A percentile compares a stretch with the other conserved stretches of the same genome.
phyloP scores from a whole-genome alignment of 169 alveolate genomes.

The Miamiensis avidus region DNA sequence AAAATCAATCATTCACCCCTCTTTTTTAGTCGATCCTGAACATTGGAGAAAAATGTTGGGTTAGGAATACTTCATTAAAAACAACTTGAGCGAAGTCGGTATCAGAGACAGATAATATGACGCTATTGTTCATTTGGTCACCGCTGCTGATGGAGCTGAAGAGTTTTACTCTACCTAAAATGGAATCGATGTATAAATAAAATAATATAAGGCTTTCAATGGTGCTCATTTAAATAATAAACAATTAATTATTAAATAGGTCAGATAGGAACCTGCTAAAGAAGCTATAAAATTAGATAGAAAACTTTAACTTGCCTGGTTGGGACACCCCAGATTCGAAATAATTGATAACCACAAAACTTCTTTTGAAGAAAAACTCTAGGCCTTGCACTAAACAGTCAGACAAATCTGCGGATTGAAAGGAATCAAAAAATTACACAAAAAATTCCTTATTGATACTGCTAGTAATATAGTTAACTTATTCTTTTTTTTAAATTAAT shows the following conservation, averaged over 20 bases:
- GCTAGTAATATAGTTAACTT: neutral
- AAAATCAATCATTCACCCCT: too few relatives aligned
- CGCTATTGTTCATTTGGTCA: conserved; percentile 71
- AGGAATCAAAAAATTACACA: neutral
- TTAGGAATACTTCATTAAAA: neutral
- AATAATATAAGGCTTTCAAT: too few relatives aligned
- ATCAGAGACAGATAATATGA: conserved; percentile 79
- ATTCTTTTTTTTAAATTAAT: too few relatives aligned
- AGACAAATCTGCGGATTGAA: neutral
- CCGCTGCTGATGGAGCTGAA: conserved; percentile 82
- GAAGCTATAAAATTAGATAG: conserved; percentile 62
- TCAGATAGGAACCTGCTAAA: conserved; percentile 67
- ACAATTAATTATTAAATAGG: conserved; percentile 49
- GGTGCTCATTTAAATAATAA: too few relatives aligned
- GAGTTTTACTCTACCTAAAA: conserved; percentile 44
- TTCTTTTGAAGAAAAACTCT: conserved; percentile 63
- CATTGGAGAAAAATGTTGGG: neutral
- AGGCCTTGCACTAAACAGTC: neutral
- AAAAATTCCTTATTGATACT: conserved; percentile 1
- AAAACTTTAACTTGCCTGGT: conserved; percentile 67
- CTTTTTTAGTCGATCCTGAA: neutral
- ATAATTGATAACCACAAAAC: conserved; percentile 59
- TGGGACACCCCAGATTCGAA: conserved; percentile 74
- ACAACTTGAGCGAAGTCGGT: conserved; percentile 59
- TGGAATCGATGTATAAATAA: conserved; percentile 1